These are phyloP conservation scores for Trichoderma erinaceum DNA, from an alignment of 495 filamentous ascomycete species.

Conservation along the genomic window DNA sequence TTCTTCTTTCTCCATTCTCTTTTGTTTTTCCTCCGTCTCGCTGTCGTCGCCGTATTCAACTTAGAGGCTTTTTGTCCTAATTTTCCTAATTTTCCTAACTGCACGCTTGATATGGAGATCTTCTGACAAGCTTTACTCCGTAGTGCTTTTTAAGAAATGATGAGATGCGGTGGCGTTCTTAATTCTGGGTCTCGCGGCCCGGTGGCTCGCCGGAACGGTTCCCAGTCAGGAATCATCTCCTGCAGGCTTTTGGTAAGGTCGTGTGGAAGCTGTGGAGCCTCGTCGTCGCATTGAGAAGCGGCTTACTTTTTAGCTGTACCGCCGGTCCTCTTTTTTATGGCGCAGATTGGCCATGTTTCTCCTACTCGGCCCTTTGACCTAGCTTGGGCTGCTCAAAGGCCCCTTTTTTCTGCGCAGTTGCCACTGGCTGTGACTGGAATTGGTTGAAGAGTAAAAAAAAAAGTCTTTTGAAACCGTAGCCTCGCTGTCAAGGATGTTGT, in stretches of 20 bases:
- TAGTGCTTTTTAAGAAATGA: slow-evolving; percentile 11
- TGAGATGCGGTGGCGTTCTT: slow-evolving; percentile 11
- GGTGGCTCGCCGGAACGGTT: slow-evolving; percentile 12
- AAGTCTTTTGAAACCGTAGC: background rate
- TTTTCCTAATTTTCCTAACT: no score
- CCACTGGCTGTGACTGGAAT: background rate
- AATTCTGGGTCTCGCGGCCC: slow-evolving; percentile 1
- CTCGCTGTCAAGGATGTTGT: background rate
- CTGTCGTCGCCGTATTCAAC: no score
- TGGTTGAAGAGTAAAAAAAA: background rate
- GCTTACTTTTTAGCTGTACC: background rate
- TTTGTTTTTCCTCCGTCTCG: no score
- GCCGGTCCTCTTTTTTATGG: background rate
- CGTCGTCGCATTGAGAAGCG: slow-evolving; percentile 5
- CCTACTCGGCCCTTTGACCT: slow-evolving; percentile 9
- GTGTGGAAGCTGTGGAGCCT: background rate
- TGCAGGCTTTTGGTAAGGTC: slow-evolving; percentile 8
- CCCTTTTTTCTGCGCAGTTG: slow-evolving; percentile 1
- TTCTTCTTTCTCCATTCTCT: no score
- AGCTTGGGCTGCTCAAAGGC: background rate
- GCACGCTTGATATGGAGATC: background rate
- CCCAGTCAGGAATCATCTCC: slow-evolving; percentile 12
- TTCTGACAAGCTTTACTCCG: slow-evolving; percentile 4
- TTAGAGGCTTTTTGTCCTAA: no score
- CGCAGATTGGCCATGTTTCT: slow-evolving; percentile 13